Evolutionary conservation across 2,329 filamentous ascomycete species (phyloP).

Genomic region (Thelonectria blattea): DNA sequence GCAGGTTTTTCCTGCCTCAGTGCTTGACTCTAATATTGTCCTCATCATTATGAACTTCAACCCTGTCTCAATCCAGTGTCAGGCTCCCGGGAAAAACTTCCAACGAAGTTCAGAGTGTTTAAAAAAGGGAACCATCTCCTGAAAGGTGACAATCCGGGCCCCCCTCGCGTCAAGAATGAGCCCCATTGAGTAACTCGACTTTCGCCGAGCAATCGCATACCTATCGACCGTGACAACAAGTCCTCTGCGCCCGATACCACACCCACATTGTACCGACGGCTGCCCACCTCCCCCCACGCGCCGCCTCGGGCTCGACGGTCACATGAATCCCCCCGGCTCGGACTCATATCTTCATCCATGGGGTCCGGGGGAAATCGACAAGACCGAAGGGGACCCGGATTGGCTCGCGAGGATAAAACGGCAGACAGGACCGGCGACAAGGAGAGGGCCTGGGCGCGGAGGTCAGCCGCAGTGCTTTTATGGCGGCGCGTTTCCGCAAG

Average conservation of each 20-base stretch:
- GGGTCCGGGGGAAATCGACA: slow-evolving; percentile 48
- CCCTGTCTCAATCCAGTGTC: slow-evolving; percentile 25
- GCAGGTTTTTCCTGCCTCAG: slow-evolving; percentile 64
- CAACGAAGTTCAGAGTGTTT: slow-evolving; percentile 49
- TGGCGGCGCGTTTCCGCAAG: slow-evolving; percentile 99
- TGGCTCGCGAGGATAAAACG: slow-evolving; percentile 50
- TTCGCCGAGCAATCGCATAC: slow-evolving; percentile 89
- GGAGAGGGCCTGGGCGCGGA: slow-evolving; percentile 64
- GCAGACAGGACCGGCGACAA: slow-evolving; percentile 47
- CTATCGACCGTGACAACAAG: slow-evolving; percentile 95
- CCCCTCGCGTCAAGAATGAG: slow-evolving; percentile 99
- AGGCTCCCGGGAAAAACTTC: slow-evolving; percentile 45
- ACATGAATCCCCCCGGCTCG: slow-evolving; percentile 44
- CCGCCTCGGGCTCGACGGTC: slow-evolving; percentile 16
- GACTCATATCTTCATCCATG: slow-evolving; percentile 92
- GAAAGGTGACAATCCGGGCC: slow-evolving; percentile 38
- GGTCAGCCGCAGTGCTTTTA: slow-evolving; percentile 97
- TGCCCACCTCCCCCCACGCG: slow-evolving; percentile 48
- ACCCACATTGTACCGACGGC: slow-evolving; percentile 55
- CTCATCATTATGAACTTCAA: slow-evolving; percentile 86
- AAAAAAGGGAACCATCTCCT: slow-evolving; percentile 36
- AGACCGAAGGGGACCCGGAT: not conserved
- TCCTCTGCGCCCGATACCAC: slow-evolving; percentile 57
- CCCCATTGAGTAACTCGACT: slow-evolving; percentile 97
- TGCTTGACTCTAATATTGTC: slow-evolving; percentile 97